A percentile compares a stretch with the other conserved stretches of the same genome.
These are phyloP conservation scores for Blastocystis sp. DNA, from an alignment of 352 stramenopile species.

Conservation along the genomic window DNA sequence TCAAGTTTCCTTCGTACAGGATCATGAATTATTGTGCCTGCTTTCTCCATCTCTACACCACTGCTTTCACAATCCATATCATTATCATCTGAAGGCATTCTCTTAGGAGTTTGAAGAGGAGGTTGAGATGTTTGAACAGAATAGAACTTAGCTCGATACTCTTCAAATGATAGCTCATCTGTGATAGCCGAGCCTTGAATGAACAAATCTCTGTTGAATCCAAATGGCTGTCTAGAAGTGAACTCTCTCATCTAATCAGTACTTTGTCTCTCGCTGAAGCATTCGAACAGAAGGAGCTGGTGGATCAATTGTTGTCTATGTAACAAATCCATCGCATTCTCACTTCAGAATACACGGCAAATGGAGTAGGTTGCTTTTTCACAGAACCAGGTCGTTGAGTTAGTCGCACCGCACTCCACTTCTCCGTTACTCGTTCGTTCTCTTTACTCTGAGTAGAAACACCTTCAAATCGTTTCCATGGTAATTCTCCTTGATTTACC, in stretches of 20 bases:
- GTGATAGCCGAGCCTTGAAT: background rate
- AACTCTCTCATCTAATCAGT: background rate
- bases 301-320: background rate
- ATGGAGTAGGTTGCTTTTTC: conserved; percentile 19
- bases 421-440: background rate
- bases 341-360: conserved; percentile 25
- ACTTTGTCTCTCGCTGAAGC: conserved; percentile 9
- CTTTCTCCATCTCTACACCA: background rate
- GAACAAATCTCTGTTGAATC: background rate
- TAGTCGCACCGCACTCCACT: conserved; percentile 43
- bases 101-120: background rate
- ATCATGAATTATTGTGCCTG: background rate
- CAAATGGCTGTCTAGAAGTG: conserved; percentile 3
- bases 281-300: background rate
- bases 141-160: conserved; percentile 15
- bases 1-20: background rate
- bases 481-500: background rate
- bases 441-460: background rate
- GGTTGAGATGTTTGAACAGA: background rate
- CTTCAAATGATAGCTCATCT: conserved; percentile 37
- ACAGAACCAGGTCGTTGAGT: background rate
- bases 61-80: background rate
- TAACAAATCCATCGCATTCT: background rate
- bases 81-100: background rate
- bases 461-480: background rate